Evolutionary conservation across 768 basidiomycete genomes (phyloP).

Genomic region (Podaxis sp.): DNA sequence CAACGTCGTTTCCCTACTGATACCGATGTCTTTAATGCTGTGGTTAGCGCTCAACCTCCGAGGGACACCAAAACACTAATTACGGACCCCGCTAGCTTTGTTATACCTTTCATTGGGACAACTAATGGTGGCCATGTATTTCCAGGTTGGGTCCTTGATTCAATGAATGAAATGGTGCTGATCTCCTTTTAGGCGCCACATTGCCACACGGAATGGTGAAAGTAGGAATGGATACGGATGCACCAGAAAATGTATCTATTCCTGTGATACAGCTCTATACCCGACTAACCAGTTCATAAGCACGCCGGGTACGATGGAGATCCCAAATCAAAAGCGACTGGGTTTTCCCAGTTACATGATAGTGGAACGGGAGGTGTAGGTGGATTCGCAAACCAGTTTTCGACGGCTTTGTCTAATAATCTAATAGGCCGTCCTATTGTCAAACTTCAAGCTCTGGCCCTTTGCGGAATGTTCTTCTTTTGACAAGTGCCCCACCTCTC

Average conservation of each 20-base stretch:
- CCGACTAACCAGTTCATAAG: constrained; percentile 14
- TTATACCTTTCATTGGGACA: constrained; percentile 67
- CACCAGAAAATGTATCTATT: constrained; percentile 49
- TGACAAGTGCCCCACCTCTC: constrained; percentile 50
- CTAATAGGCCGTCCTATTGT: constrained; percentile 50
- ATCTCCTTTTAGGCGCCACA: constrained; percentile 46
- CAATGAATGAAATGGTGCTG: neutral
- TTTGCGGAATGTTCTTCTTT: constrained; percentile 51
- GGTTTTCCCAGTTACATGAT: constrained; percentile 66
- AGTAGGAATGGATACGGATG: constrained; percentile 66
- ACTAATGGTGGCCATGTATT: constrained; percentile 67
- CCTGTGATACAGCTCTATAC: neutral
- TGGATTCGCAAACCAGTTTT: neutral
- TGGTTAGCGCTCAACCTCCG: constrained; percentile 4
- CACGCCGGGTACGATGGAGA: constrained; percentile 49
- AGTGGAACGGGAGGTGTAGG: constrained; percentile 61
- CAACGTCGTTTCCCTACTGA: neutral
- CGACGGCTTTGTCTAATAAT: neutral
- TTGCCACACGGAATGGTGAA: constrained; percentile 73
- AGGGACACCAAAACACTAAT: constrained; percentile 23
- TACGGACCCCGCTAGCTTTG: constrained; percentile 42
- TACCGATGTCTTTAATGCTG: neutral
- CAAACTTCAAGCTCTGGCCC: constrained; percentile 64
- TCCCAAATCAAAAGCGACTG: constrained; percentile 44
- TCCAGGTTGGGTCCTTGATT: constrained; percentile 43